These are phyloP conservation scores for Stephania cephalantha DNA, from an alignment of 164 flowering plant genomes.

Conservation along the genomic window DNA sequence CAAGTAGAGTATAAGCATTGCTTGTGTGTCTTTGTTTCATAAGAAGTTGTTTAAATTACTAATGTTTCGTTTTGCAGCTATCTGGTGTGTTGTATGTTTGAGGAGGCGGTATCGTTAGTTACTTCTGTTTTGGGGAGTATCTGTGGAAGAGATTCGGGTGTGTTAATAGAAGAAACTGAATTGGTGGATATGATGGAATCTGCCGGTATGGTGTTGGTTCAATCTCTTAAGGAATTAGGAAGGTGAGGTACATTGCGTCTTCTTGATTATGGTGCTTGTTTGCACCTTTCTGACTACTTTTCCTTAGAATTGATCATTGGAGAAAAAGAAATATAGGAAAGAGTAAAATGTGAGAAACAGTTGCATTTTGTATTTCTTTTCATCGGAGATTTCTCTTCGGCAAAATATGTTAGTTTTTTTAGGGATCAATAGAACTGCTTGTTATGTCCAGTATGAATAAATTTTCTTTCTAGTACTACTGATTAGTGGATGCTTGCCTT, in stretches of 20 bases:
- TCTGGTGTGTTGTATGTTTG: conserved; percentile 66
- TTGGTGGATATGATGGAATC: conserved; percentile 63
- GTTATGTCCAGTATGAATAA: not conserved
- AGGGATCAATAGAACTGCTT: not conserved
- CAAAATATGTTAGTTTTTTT: not conserved
- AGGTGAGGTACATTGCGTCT: conserved; percentile 32
- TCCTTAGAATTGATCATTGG: not conserved
- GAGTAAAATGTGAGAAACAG: not conserved
- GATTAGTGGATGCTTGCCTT: not conserved
- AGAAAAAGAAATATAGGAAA: not conserved
- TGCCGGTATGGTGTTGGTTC: conserved; percentile 85
- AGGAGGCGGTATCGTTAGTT: conserved; percentile 50
- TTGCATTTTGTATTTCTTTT: not conserved
- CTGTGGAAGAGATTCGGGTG: conserved; percentile 7
- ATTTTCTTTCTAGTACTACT: not conserved
- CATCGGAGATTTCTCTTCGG: not conserved
- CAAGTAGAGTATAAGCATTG: no score
- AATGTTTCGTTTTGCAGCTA: conserved; percentile 38
- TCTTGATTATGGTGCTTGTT: not conserved
- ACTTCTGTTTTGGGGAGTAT: conserved; percentile 43
- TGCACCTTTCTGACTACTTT: not conserved
- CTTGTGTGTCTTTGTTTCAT: not conserved
- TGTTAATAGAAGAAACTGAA: conserved; percentile 19
- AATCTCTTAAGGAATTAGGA: conserved; percentile 55
- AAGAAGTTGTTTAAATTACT: not conserved